Conservation (phyloP, 805 yeast species). For the Barnettozyma salicaria region DNA sequence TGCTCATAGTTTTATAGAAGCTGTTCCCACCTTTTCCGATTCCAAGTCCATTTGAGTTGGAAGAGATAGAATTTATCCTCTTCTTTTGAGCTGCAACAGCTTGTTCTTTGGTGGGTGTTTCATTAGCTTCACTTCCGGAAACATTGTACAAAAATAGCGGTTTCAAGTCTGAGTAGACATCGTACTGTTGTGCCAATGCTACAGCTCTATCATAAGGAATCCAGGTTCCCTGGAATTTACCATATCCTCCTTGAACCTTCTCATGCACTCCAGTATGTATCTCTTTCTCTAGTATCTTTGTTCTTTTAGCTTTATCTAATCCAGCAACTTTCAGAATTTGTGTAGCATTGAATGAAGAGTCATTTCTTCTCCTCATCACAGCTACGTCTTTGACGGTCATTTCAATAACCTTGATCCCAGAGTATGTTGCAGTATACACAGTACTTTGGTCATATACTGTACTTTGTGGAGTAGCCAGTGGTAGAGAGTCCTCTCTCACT, state of each 20-base stretch:
- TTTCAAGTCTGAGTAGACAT: constrained; percentile 54
- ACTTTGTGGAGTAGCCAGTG: constrained; percentile 5
- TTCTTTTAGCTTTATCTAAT: constrained; percentile 70
- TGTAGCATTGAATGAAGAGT: constrained; percentile 80
- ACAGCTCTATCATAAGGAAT: constrained; percentile 66
- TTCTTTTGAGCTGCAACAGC: constrained; percentile 34
- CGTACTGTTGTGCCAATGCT: constrained; percentile 47
- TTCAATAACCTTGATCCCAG: constrained; percentile 82
- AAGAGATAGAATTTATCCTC: constrained; percentile 14
- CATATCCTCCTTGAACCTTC: constrained; percentile 81
- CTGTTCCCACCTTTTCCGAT: constrained; percentile 11
- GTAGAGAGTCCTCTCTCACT: constrained; percentile 7
- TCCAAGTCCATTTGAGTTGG: constrained; percentile 3
- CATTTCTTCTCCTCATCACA: constrained; percentile 70
- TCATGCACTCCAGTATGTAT: constrained; percentile 65
- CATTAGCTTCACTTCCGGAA: constrained; percentile 28
- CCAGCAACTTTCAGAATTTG: constrained; percentile 75
- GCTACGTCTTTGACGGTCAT: constrained; percentile 60
- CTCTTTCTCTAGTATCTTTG: constrained; percentile 67
- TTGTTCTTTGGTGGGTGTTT: constrained; percentile 46
- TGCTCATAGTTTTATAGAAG: constrained; percentile 15
- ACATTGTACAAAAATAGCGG: constrained; percentile 55
- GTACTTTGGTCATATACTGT: constrained; percentile 21
- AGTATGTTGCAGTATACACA: constrained; percentile 69
- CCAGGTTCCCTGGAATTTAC: constrained; percentile 85